Conservation (phyloP, 106 monocot genomes). For the Iris macrosiphon region DNA sequence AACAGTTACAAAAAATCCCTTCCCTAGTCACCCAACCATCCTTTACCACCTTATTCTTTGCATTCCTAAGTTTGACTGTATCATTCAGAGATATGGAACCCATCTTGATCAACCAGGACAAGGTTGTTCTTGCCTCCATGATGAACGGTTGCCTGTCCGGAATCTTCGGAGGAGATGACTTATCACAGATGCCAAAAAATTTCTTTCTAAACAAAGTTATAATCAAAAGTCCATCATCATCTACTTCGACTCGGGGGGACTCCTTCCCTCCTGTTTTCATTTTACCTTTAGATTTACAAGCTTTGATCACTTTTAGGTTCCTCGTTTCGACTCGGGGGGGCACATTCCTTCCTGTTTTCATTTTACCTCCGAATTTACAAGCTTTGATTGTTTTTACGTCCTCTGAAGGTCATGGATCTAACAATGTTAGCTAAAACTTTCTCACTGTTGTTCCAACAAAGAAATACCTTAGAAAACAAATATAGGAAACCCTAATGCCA, state of each 20-base stretch:
- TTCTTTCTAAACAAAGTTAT: conserved; percentile 66
- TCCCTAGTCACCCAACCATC: conserved; percentile 67
- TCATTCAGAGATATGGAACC: conserved; percentile 54
- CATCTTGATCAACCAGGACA: conserved; percentile 78
- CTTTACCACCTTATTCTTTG: conserved; percentile 40
- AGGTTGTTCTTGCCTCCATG: conserved; percentile 50
- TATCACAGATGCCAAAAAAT: conserved; percentile 24
- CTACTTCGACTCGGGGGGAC: conserved; percentile 28
- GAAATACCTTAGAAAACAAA: too few species aligned
- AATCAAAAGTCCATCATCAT: conserved; percentile 86
- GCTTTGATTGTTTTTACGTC: too few species aligned
- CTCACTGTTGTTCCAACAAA: too few species aligned
- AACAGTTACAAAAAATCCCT: conserved; percentile 85
- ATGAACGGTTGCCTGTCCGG: conserved; percentile 14
- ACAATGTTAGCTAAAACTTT: too few species aligned
- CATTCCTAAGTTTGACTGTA: conserved; percentile 38
- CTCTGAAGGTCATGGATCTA: too few species aligned
- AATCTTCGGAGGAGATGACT: conserved; percentile 18
- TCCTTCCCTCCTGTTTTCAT: conserved; percentile 38
- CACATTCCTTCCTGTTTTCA: too few species aligned
- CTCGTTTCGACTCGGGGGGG: too few species aligned
- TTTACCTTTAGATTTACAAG: conserved; percentile 17
- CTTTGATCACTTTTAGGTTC: conserved; percentile 10
- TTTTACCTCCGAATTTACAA: too few species aligned
- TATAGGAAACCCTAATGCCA: too few species aligned